Conservation (phyloP, 177 flowering plant genomes). For the Tripterygium wilfordii region DNA sequence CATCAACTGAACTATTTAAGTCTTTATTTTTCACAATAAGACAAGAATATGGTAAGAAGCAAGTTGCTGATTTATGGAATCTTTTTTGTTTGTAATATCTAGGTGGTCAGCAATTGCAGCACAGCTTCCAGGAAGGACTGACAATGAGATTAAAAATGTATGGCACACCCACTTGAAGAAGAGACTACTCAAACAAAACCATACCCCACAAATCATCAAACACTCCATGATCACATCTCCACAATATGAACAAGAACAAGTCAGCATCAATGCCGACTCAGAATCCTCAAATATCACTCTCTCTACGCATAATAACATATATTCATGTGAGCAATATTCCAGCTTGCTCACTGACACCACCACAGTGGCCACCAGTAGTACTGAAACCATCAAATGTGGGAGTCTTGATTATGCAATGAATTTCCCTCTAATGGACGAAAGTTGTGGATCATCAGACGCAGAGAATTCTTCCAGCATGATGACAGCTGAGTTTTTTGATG, state of each 20-base stretch:
- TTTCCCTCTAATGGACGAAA: conserved; percentile 32
- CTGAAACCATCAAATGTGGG: conserved; percentile 8
- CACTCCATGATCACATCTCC: not conserved
- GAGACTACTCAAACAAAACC: conserved; percentile 30
- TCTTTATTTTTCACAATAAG: no score
- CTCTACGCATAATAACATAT: no score
- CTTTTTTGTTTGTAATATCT: conserved; percentile 1
- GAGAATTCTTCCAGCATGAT: conserved; percentile 7
- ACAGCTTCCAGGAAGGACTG: conserved; percentile 70
- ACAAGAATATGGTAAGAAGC: no score
- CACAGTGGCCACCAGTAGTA: not conserved
- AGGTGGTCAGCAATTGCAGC: conserved; percentile 90
- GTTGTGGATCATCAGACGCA: conserved; percentile 27
- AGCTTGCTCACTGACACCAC: conserved; percentile 19
- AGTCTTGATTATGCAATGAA: conserved; percentile 9
- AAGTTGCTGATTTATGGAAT: no score
- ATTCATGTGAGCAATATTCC: no score
- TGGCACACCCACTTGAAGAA: conserved; percentile 90
- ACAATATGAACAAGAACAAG: not conserved
- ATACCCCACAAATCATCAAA: not conserved
- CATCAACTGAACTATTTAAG: no score
- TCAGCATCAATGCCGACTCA: not conserved
- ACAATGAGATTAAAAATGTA: conserved; percentile 83
- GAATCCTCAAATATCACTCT: conserved; percentile 1
- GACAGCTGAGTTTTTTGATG: conserved; percentile 9